These are phyloP conservation scores for Xylaria intraflava DNA, from an alignment of 495 filamentous ascomycete species.

Conservation along the genomic window DNA sequence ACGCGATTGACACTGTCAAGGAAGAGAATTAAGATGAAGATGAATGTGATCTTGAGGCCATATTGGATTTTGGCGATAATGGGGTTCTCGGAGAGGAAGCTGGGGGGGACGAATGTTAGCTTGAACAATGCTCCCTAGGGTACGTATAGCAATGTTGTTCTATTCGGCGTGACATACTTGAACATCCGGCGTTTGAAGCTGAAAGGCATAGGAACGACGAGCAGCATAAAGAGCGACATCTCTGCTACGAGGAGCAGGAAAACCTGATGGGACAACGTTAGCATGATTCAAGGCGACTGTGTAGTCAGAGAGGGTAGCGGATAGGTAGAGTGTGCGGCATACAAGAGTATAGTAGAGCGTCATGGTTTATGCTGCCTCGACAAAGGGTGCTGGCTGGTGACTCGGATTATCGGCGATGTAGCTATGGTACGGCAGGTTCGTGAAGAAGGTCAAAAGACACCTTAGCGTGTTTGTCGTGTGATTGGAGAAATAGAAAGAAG, in stretches of 20 bases:
- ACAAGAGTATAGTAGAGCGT: conserved; percentile 98
- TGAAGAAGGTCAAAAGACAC: not conserved
- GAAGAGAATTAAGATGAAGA: conserved; percentile 97
- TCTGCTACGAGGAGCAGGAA: conserved; percentile 87
- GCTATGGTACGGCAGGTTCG: not conserved
- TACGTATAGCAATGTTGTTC: not conserved
- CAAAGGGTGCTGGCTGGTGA: conserved; percentile 21
- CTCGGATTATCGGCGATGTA: not conserved
- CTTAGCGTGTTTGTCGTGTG: not conserved
- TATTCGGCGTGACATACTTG: conserved; percentile 47
- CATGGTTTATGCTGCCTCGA: conserved; percentile 47
- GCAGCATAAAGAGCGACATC: conserved; percentile 86
- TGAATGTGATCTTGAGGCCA: conserved; percentile 79
- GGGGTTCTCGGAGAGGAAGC: conserved; percentile 78
- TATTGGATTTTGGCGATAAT: conserved; percentile 47
- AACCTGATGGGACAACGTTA: conserved; percentile 55
- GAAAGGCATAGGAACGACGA: conserved; percentile 90
- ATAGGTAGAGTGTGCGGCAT: conserved; percentile 35
- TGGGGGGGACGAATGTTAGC: conserved; percentile 15
- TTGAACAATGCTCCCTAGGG: not conserved
- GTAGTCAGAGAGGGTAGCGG: not conserved
- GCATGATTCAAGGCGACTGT: conserved; percentile 7
- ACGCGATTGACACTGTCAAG: conserved; percentile 98
- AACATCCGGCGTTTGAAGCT: conserved; percentile 81
- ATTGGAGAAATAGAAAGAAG: not conserved